phyloP scores from a whole-genome alignment of 1,139 yeast species.

The Kluyveromyces sp. region DNA sequence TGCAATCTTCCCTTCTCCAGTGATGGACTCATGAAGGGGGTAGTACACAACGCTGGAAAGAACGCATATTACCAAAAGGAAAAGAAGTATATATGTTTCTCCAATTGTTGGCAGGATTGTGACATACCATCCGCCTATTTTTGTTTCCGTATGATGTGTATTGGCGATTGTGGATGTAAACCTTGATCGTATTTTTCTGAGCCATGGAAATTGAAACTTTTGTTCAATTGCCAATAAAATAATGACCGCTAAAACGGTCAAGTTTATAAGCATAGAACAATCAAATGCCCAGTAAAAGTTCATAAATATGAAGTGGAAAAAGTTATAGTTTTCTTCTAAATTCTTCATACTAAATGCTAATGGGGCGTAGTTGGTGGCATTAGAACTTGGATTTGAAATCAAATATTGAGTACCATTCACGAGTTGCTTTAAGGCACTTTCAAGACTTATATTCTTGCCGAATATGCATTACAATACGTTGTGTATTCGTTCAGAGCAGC shows the following conservation, averaged over 20 bases:
- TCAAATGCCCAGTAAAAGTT: conserved; percentile 7
- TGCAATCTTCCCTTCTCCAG: conserved; percentile 4
- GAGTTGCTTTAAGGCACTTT: neutral
- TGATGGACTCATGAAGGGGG: conserved; percentile 4
- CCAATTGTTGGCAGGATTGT: conserved; percentile 9
- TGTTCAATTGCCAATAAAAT: conserved; percentile 2
- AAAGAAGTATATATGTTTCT: conserved; percentile 4
- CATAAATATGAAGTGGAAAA: conserved; percentile 4
- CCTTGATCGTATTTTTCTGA: conserved; percentile 5
- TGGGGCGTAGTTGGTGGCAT: conserved; percentile 1
- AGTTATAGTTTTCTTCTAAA: conserved; percentile 2
- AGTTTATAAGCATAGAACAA: conserved; percentile 7
- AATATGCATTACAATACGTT: conserved; percentile 1
- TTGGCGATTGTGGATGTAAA: conserved; percentile 6
- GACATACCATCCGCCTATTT: conserved; percentile 4
- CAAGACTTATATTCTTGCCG: conserved; percentile 1
- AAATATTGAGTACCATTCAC: conserved; percentile 6
- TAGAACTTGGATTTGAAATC: neutral
- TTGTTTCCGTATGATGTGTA: conserved; percentile 8
- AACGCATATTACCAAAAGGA: conserved; percentile 4
- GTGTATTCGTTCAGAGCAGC: conserved; percentile 4
- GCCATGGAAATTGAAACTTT: conserved; percentile 1
- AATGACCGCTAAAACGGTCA: neutral
- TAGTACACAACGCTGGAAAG: conserved; percentile 3
- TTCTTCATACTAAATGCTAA: neutral